phyloP scores from a whole-genome alignment of 768 basidiomycete species.

The Pleurotus citrinopileatus region DNA sequence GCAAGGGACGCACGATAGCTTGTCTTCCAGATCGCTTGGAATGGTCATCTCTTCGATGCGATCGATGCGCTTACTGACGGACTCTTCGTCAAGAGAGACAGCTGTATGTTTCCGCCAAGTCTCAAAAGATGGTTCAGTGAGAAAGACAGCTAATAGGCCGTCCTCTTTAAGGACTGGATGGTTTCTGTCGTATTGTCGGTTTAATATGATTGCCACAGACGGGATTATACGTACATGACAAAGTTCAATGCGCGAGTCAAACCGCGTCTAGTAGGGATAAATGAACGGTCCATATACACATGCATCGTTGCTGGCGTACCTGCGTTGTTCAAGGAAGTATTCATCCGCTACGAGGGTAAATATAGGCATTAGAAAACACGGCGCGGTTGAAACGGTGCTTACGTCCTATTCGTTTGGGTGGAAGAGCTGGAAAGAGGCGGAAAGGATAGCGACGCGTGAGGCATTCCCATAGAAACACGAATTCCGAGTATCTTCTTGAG shows the following conservation, averaged over 20 bases:
- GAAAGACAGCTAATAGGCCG: conserved; percentile 75
- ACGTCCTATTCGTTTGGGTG: conserved; percentile 93
- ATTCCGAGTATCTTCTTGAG: conserved; percentile 89
- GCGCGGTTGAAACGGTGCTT: conserved; percentile 27
- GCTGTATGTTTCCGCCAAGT: conserved; percentile 78
- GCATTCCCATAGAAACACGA: conserved; percentile 86
- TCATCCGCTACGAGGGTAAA: conserved; percentile 63
- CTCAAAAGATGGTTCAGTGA: conserved; percentile 83
- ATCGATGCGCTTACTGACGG: conserved; percentile 73
- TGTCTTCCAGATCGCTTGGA: conserved; percentile 89
- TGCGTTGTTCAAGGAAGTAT: conserved; percentile 86
- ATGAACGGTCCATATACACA: too few relatives aligned
- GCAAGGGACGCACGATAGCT: conserved; percentile 57
- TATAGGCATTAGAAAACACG: conserved; percentile 9
- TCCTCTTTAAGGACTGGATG: conserved; percentile 92
- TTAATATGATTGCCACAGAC: too few relatives aligned
- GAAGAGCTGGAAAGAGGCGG: conserved; percentile 80
- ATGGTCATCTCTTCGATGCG: conserved; percentile 88
- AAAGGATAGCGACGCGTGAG: conserved; percentile 89
- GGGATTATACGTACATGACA: conserved; percentile 15
- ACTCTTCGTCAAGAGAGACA: conserved; percentile 87
- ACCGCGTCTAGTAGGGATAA: conserved; percentile 55
- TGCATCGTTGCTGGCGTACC: conserved; percentile 35
- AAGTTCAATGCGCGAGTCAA: conserved; percentile 78
- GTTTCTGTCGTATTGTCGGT: conserved; percentile 47